phyloP scores from a whole-genome alignment of 768 basidiomycete species.

The Mrakia hoshinonis region DNA sequence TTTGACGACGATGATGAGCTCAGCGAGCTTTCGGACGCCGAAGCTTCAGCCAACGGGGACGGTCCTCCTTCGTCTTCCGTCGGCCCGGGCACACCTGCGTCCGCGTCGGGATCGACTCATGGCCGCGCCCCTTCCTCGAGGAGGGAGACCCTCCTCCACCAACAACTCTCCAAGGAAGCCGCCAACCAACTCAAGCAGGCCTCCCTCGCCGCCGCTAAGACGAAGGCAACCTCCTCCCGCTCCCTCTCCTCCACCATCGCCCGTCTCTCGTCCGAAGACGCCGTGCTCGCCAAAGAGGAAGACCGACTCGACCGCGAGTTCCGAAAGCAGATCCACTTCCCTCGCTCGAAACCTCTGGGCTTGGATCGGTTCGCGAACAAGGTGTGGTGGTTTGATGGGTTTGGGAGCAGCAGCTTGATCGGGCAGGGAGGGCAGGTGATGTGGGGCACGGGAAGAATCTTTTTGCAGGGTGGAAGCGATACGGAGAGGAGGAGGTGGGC shows the following conservation, averaged over 20 bases:
- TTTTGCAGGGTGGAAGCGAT: conserved; percentile 83
- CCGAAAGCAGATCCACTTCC: conserved; percentile 71
- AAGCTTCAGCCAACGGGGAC: conserved; percentile 16
- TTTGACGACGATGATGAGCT: conserved; percentile 26
- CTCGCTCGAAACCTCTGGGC: conserved; percentile 80
- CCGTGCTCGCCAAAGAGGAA: conserved; percentile 63
- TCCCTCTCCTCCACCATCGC: background rate
- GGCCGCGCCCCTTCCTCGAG: conserved; percentile 22
- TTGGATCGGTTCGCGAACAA: conserved; percentile 89
- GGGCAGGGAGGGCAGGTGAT: conserved; percentile 67
- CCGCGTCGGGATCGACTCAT: background rate
- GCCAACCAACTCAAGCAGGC: conserved; percentile 36
- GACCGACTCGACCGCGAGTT: conserved; percentile 81
- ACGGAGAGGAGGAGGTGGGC: conserved; percentile 63
- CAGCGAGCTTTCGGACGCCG: conserved; percentile 29
- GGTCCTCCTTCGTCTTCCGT: background rate
- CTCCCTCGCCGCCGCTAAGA: conserved; percentile 46
- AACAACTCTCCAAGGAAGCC: conserved; percentile 39
- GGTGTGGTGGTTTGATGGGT: conserved; percentile 98
- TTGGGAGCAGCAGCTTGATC: conserved; percentile 72
- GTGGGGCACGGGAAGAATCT: conserved; percentile 82
- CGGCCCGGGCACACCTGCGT: background rate
- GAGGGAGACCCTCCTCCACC: conserved; percentile 35
- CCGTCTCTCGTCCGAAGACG: conserved; percentile 77
- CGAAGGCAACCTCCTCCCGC: conserved; percentile 47